Conservation (phyloP, 2,329 filamentous ascomycete genomes). For the Pyricularia grisea region DNA sequence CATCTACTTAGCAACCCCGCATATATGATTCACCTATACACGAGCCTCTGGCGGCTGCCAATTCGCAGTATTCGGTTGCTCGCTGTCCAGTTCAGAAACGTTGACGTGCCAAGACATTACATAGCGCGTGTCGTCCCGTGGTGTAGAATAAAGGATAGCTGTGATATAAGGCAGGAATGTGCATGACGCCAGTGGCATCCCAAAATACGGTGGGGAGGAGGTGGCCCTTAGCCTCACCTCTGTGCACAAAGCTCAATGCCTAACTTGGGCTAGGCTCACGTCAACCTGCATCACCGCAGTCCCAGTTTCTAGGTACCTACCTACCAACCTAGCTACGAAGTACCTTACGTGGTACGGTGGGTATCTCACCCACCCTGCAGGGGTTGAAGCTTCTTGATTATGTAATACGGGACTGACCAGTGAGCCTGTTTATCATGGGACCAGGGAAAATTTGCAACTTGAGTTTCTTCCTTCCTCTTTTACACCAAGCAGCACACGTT, state of each 20-base stretch:
- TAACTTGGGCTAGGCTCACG: not conserved
- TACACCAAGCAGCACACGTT: constrained; percentile 2
- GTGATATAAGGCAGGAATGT: not conserved
- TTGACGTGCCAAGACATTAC: not conserved
- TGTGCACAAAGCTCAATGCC: too few relatives aligned
- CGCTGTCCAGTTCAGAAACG: not conserved
- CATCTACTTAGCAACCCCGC: not conserved
- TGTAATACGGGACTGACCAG: not conserved
- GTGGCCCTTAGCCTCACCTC: too few relatives aligned
- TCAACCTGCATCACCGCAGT: not conserved
- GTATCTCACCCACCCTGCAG: not conserved
- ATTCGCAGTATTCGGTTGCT: not conserved
- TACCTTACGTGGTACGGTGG: not conserved
- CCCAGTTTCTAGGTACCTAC: not conserved
- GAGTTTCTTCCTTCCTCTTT: not conserved
- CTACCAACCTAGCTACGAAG: too few relatives aligned
- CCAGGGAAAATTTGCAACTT: not conserved
- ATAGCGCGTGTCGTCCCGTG: not conserved
- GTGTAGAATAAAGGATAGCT: not conserved
- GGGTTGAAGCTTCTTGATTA: not conserved
- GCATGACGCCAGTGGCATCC: not conserved
- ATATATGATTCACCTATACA: not conserved
- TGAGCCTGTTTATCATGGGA: not conserved
- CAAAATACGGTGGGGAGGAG: not conserved
- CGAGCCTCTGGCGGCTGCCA: not conserved